Conservation (phyloP, 352 stramenopile species). For the Phytophthora tentaculata region DNA sequence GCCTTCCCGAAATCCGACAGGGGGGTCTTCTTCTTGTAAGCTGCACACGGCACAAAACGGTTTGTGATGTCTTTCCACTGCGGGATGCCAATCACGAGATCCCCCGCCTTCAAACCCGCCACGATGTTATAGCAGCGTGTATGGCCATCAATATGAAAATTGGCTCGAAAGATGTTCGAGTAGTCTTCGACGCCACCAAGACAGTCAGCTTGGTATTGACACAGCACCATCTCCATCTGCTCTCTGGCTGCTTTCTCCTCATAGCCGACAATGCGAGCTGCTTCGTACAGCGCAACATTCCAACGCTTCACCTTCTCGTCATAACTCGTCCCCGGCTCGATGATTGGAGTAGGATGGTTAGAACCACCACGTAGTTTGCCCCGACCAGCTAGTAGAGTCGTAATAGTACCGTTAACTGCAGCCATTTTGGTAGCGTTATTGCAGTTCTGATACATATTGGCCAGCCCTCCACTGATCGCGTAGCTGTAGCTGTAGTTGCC, state of each 20-base stretch:
- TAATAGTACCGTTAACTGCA: not conserved
- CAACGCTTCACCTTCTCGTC: conserved; percentile 48
- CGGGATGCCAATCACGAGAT: conserved; percentile 58
- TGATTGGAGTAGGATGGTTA: conserved; percentile 11
- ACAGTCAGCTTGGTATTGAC: conserved; percentile 60
- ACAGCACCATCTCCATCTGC: conserved; percentile 64
- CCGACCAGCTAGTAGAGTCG: not conserved
- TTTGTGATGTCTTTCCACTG: conserved; percentile 51
- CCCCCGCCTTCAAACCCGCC: conserved; percentile 36
- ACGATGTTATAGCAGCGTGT: conserved; percentile 55
- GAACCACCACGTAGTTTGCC: not conserved
- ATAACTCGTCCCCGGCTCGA: conserved; percentile 25
- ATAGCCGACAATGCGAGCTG: conserved; percentile 54
- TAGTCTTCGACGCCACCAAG: conserved; percentile 53
- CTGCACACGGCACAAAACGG: conserved; percentile 43
- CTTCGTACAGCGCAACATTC: conserved; percentile 58
- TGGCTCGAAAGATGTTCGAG: conserved; percentile 42
- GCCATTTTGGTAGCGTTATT: conserved; percentile 5
- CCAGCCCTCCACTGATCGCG: conserved; percentile 47
- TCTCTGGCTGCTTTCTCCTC: conserved; percentile 40
- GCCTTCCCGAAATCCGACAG: conserved; percentile 12
- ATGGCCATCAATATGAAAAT: conserved; percentile 53
- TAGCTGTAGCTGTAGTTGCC: conserved; percentile 71
- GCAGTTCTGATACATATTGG: conserved; percentile 67
- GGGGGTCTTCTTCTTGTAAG: conserved; percentile 7